Evolutionary conservation across 768 basidiomycete species (phyloP), one percentile per base, ranked within the genome.

Genomic region (Mycena amicta): DNA sequence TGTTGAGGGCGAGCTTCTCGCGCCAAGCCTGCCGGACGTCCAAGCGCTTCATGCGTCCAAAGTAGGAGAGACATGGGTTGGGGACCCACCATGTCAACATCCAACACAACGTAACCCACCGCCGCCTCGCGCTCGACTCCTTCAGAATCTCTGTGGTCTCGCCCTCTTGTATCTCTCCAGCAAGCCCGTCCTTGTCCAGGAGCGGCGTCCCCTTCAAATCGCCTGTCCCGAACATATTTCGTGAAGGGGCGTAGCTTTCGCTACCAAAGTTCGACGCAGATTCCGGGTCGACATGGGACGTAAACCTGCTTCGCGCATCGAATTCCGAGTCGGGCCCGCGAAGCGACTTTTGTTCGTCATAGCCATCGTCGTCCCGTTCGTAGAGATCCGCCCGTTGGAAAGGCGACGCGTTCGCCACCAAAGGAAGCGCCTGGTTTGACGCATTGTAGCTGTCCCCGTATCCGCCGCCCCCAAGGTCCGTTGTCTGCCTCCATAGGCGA

Each of bases 11-110:
- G 1, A 98, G 79, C 73, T 99, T 98, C 75, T 98, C 97, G 57
- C 96, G 79, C 97, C 97, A 99, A 1, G 97, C 97, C 72, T 98
- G 94, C 25, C 90, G 85, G 23, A 99, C 81, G 67, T 99, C 97
- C 61, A 89, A 72, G 5, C 96, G 89, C 76, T 98, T 97, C 95
- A 98, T 97, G 27, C 92, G 82, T 1, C 96, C 95, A 53, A 92
- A 61, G 70, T 83, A 86, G 11, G 73, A 79, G 41, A 99, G 75
- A 51, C 87, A 72, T 2, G 80, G 81, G 13, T 81, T 86, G 0
- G 96, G 97, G 4, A 94, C 74, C 93, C 93, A 98, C 79, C 83
- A 99, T 1, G 97, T 99, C 52, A 98, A 77, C 16, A 92, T 70
- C 90, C 93, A 93, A 64, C 90, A 93, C 0, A 98, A 72, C 18